Percentiles rank a stretch among this genome's conserved stretches.
Conservation (phyloP, 495 filamentous ascomycete species). For the Delitschia confertaspora region DNA sequence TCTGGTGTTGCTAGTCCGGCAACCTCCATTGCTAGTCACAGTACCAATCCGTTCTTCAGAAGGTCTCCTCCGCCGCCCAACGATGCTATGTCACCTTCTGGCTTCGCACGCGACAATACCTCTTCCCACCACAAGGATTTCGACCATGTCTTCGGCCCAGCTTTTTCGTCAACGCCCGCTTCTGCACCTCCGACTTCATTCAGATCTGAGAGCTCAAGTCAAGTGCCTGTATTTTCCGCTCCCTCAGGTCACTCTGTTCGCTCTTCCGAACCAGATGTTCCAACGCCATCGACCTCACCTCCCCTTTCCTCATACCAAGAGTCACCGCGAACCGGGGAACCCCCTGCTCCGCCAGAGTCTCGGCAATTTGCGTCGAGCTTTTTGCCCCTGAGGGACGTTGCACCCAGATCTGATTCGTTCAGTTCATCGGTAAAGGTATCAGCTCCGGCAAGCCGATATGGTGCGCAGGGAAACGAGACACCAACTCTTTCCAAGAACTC, state of each 20-base stretch:
- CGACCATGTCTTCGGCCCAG: constrained; percentile 82
- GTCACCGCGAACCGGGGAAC: constrained; percentile 46
- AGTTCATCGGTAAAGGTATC: constrained; percentile 72
- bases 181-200: constrained; percentile 49
- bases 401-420: constrained; percentile 54
- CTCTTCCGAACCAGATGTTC: constrained; percentile 38
- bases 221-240: constrained; percentile 37
- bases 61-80: constrained; percentile 55
- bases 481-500: constrained; percentile 41
- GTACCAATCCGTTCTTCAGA: constrained; percentile 84
- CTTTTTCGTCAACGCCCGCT: constrained; percentile 44
- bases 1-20: constrained; percentile 55
- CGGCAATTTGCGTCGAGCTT: constrained; percentile 65
- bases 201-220: constrained; percentile 46
- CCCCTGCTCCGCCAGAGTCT: constrained; percentile 55
- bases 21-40: constrained; percentile 64
- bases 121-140: constrained; percentile 59
- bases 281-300: constrained; percentile 56
- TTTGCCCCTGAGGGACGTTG: constrained; percentile 49
- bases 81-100: constrained; percentile 49
- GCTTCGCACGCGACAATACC: constrained; percentile 40
- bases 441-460: constrained; percentile 67
- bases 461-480: constrained; percentile 51
- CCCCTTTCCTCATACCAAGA: constrained; percentile 44
- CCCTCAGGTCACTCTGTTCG: constrained; percentile 44